phyloP scores from a whole-genome alignment of 352 stramenopile genomes.

The Peronospora farinosa region DNA sequence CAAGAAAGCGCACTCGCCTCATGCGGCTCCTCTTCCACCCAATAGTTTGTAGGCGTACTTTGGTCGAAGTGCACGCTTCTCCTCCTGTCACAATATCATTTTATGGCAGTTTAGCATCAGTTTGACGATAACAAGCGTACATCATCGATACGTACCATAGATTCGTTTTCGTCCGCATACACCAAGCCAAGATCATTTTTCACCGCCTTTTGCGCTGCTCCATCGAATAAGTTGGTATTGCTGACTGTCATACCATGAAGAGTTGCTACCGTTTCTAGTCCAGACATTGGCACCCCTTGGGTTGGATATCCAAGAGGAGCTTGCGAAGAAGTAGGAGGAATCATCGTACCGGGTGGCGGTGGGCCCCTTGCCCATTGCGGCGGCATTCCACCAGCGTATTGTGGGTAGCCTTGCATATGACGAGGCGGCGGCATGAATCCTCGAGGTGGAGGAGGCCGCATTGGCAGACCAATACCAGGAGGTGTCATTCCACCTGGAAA shows the following conservation, averaged over 20 bases:
- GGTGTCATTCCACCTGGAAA: constrained; percentile 30
- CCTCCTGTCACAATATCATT: constrained; percentile 37
- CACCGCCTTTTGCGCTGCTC: constrained; percentile 17
- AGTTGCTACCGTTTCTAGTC: constrained; percentile 1
- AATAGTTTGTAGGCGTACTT: constrained; percentile 68
- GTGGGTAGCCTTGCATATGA: constrained; percentile 19
- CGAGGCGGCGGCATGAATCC: constrained; percentile 30
- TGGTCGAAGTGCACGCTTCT: constrained; percentile 69
- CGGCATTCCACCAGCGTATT: constrained; percentile 25
- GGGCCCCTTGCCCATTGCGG: constrained; percentile 22
- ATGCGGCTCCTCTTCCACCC: constrained; percentile 11
- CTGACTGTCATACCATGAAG: constrained; percentile 10
- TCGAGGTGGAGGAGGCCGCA: constrained; percentile 38
- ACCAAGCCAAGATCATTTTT: constrained; percentile 46
- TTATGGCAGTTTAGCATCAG: neutral
- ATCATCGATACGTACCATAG: constrained; percentile 38
- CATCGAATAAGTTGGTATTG: constrained; percentile 32
- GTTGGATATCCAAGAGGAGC: constrained; percentile 23
- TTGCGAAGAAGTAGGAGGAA: constrained; percentile 9
- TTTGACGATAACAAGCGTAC: neutral
- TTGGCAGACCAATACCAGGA: constrained; percentile 38
- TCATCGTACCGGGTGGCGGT: constrained; percentile 17
- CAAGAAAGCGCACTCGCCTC: constrained; percentile 10
- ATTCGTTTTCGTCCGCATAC: constrained; percentile 48
- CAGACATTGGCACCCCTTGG: constrained; percentile 12